Evolutionary conservation across 495 filamentous ascomycete species (phyloP), one percentile per base, ranked within the genome.

Genomic region (Aspergillus funiculosus): DNA sequence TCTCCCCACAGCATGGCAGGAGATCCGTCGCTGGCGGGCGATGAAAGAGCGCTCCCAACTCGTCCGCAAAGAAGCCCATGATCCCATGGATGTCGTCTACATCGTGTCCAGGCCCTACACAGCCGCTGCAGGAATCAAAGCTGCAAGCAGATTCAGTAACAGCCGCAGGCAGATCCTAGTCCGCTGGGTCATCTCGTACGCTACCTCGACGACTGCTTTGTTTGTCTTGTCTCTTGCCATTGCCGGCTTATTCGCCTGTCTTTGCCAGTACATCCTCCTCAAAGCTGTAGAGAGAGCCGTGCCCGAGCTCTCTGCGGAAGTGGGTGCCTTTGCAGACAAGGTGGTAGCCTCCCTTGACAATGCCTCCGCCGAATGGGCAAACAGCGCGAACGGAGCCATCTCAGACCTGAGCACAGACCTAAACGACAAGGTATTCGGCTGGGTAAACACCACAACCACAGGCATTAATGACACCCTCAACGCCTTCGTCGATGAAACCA

Each of bases 1-100:
- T 52, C 51, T 91, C 21, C 82, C 85, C 0, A 84, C 91, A 79
- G 83, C 80, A 19, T 91, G 74, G 51, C 67, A 83, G 2, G 94
- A 98, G 63, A 80, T 89, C 40, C 79, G 81, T 29, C 78, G 84
- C 26, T 97, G 82, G 81, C 79, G 79, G 22, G 73, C 69, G 6
- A 84, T 86, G 74, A 77, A 82, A 59, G 63, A 82, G 46, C 82
- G 84, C 24, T 75, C 87, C 10, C 66, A 76, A 36, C 69, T 88
- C 18, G 72, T 95, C 36, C 72, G 71, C 36, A 76, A 81, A 41
- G 65, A 82, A 15, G 75, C 77, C 8, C 72, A 76, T 51, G 89
- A 96, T 52, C 80, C 85, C 2, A 80, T 95, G 75, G 94, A 97
- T 60, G 82, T 91, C 14, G 77, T 95, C 37, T 91, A 95, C 59